Evolutionary conservation across 768 basidiomycete genomes (phyloP).

Genomic region (Kwoniella heveanensis): DNA sequence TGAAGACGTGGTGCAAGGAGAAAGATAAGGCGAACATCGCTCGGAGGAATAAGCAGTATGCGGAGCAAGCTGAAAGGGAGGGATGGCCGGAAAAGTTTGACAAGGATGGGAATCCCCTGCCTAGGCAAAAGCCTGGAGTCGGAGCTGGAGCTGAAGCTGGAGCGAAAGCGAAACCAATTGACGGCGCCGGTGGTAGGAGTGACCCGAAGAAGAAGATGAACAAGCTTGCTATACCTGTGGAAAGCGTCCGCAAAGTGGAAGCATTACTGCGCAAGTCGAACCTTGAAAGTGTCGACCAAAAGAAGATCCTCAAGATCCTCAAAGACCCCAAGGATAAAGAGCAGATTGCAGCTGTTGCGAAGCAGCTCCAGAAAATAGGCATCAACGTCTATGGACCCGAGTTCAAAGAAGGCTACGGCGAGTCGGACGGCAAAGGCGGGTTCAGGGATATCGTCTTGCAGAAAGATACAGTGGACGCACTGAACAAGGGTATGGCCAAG

Average conservation of each 20-base stretch:
- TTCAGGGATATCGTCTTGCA: slow-evolving; percentile 16
- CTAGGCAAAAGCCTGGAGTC: background rate
- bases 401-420: slow-evolving; percentile 4
- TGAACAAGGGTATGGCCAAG: slow-evolving; percentile 2
- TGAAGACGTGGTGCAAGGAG: slow-evolving; percentile 12
- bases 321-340: slow-evolving; percentile 13
- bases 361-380: background rate
- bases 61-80: slow-evolving; percentile 3
- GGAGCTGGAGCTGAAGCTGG: too few species aligned
- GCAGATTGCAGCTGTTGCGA: background rate
- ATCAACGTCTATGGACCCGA: slow-evolving; percentile 9
- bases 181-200: background rate
- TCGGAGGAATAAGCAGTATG: slow-evolving; percentile 19
- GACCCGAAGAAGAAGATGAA: background rate
- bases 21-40: slow-evolving; percentile 10
- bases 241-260: slow-evolving; percentile 12
- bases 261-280: background rate
- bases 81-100: slow-evolving; percentile 2
- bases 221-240: slow-evolving; percentile 13
- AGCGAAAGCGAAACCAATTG: too few species aligned
- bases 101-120: slow-evolving; percentile 4
- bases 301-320: slow-evolving; percentile 4
- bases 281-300: background rate
- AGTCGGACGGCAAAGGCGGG: slow-evolving; percentile 14
- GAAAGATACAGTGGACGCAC: background rate